These are phyloP conservation scores for Prunus dulcis DNA, from an alignment of 306 rosid genomes.

Conservation along the genomic window DNA sequence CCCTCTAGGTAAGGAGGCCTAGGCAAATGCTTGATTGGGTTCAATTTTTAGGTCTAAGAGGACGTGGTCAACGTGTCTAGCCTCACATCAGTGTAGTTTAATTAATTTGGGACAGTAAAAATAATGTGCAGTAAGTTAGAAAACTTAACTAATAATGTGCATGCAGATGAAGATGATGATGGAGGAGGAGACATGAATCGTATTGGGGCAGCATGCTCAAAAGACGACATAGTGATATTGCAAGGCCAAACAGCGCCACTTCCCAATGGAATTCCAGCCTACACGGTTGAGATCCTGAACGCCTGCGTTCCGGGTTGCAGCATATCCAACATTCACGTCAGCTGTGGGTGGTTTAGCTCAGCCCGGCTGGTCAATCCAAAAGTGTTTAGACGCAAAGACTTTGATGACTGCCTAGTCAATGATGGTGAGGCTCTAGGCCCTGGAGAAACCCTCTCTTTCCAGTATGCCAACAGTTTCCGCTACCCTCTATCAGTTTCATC, in stretches of 20 bases:
- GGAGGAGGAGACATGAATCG: constrained; percentile 22
- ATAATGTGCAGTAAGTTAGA: too few relatives aligned
- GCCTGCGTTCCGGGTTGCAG: constrained; percentile 43
- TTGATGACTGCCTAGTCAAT: constrained; percentile 57
- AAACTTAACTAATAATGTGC: background rate
- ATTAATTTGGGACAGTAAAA: too few relatives aligned
- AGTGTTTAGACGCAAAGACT: constrained; percentile 40
- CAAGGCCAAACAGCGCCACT: constrained; percentile 47
- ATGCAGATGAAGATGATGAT: background rate
- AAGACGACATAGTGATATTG: constrained; percentile 38
- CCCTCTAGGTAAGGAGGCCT: background rate
- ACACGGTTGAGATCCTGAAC: constrained; percentile 50
- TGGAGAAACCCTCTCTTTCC: constrained; percentile 47
- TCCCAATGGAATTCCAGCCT: constrained; percentile 52
- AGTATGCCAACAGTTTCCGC: constrained; percentile 45
- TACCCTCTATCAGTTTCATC: constrained; percentile 63
- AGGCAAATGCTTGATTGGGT: background rate
- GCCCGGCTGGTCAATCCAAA: constrained; percentile 44
- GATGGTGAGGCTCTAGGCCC: constrained; percentile 44
- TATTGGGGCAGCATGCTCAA: constrained; percentile 40
- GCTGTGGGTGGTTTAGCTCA: constrained; percentile 77
- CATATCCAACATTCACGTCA: constrained; percentile 44
- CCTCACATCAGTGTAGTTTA: too few relatives aligned
- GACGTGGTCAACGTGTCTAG: too few relatives aligned
- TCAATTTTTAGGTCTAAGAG: too few relatives aligned